Base-by-base conservation (phyloP, 208 protist species). In the Crithidia fasciculata region DNA sequence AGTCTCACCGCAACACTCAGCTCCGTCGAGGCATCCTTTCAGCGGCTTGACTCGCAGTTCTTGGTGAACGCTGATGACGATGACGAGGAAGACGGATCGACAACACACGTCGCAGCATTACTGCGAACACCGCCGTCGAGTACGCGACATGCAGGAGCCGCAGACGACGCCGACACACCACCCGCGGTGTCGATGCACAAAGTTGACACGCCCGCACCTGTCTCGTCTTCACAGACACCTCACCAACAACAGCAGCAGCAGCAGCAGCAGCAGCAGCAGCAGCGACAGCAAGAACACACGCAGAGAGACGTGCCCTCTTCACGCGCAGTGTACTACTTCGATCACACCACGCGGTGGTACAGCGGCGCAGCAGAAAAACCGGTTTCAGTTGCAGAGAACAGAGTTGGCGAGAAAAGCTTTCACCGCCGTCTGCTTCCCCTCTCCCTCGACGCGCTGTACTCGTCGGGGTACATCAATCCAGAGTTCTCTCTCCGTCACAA, bases 401-500 rank as follows among this genome's bases (percentile, higher is more conserved):
- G 54, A 39, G 18, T 16, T 37, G 9, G 40, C 37, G 9, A 44
- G 10, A 9, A 50, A 69, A 41, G 74, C 62, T 15, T 83, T 83
- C 40, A 28, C 15, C 52, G 52, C 16, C 86, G 83, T 8, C 75
- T 83, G 18, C 65, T 87, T 18, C 69, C 63, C 16, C 50, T 90
- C 41, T 86, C 86, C 2, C 39, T 73, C 61, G 82, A 85, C 44
- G 86, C 86, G 13, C 71, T 87, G 49, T 66, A 65, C 60, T 63
- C 56, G 57, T 88, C 82, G 19, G 83, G 82, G 56, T 80, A 83
- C 36, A 58, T 90, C 4, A 87, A 90, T 72, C 74, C 82, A 5
- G 59, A 87, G 18, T 90, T 90, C 57, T 88, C 80, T 16, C 63
- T 90, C 8, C 40, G 58, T 6, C 58, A 88, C 65, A 90, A 90